These are phyloP conservation scores for Lentinula guzmanii DNA, from an alignment of 768 basidiomycete genomes.

Conservation along the genomic window DNA sequence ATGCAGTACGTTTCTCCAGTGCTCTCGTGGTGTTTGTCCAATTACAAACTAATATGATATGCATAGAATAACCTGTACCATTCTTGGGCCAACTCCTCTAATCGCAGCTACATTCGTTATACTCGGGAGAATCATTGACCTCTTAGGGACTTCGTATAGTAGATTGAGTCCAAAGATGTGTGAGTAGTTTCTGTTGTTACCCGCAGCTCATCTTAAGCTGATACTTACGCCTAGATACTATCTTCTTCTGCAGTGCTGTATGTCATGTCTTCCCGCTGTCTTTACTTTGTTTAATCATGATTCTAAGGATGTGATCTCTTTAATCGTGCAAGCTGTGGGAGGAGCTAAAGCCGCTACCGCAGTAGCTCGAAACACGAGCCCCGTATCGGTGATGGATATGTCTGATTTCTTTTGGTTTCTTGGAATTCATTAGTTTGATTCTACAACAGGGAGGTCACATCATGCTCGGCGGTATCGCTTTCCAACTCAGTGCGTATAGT, in stretches of 20 bases:
- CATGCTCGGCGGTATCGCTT: conserved; percentile 5
- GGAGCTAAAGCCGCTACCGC: conserved; percentile 1
- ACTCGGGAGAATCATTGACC: conserved; percentile 31
- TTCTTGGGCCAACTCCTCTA: conserved; percentile 41
- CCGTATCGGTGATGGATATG: background rate
- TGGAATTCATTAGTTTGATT: background rate
- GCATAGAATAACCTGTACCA: conserved; percentile 33
- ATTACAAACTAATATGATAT: background rate
- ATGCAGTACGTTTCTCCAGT: conserved; percentile 25
- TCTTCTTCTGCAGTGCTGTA: conserved; percentile 1
- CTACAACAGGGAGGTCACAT: background rate
- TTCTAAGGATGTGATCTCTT: conserved; percentile 1
- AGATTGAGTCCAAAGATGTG: conserved; percentile 28
- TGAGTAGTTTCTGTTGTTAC: conserved; percentile 13
- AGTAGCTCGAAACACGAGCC: background rate
- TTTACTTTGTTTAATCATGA: background rate
- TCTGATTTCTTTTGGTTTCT: too few relatives aligned
- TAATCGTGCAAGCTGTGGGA: conserved; percentile 5
- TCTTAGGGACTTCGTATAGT: conserved; percentile 29
- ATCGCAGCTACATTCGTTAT: conserved; percentile 44
- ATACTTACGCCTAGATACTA: background rate
- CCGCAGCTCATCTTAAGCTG: background rate
- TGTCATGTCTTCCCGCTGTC: background rate
- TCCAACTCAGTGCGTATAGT: background rate
- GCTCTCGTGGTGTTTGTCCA: background rate